Percentiles rank a stretch among this genome's conserved stretches.
Evolutionary conservation across 73 alveolate genomes (phyloP).

Genomic region (Paramecium bursaria): DNA sequence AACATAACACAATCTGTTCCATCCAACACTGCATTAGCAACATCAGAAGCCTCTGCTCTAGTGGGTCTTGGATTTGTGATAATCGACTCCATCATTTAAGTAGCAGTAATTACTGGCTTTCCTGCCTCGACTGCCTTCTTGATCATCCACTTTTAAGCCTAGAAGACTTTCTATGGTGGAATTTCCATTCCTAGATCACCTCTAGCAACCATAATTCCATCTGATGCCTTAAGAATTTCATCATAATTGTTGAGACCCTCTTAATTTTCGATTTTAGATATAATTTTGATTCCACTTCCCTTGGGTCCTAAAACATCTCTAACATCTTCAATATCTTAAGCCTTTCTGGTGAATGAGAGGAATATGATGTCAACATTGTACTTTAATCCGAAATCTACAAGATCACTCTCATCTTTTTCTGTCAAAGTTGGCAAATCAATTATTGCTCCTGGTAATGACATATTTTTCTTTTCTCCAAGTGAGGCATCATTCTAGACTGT

Average conservation of each 20-base stretch:
- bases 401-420: conserved; percentile 98
- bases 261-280: conserved; percentile 96
- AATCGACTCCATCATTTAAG: conserved; percentile 98
- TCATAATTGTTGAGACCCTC: conserved; percentile 98
- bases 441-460: conserved; percentile 95
- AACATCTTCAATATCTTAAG: conserved; percentile 91
- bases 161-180: conserved; percentile 94
- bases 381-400: conserved; percentile 96
- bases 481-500: conserved; percentile 80
- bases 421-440: conserved; percentile 93
- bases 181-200: conserved; percentile 99
- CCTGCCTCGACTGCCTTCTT: conserved; percentile 91
- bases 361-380: conserved; percentile 94
- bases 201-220: conserved; percentile 99
- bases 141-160: conserved; percentile 96
- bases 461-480: conserved; percentile 92
- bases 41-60: conserved; percentile 99
- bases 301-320: conserved; percentile 91
- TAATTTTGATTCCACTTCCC: conserved; percentile 87
- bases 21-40: conserved; percentile 97
- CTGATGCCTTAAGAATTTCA: conserved; percentile 95
- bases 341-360: conserved; percentile 90
- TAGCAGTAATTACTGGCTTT: conserved; percentile 96
- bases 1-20: conserved; percentile 98
- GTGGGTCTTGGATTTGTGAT: conserved; percentile 98